These are phyloP conservation scores for Chloranthus sessilifolius DNA, from an alignment of 164 flowering plant genomes.

Conservation along the genomic window DNA sequence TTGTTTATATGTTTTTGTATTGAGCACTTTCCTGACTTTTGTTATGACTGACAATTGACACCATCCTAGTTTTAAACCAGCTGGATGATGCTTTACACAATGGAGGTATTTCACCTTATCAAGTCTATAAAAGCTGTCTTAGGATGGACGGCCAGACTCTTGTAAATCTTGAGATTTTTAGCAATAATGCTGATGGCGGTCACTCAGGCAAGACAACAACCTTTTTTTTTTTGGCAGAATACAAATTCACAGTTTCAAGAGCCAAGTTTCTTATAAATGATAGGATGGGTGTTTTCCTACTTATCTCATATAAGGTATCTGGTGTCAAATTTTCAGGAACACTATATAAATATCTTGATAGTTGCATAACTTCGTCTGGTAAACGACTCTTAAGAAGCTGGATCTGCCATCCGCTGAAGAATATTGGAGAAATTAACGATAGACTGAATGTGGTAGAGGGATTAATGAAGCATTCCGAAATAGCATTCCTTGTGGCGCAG, in stretches of 20 bases:
- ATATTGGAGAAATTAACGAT: slow-evolving; percentile 54
- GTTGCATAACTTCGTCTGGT: slow-evolving; percentile 73
- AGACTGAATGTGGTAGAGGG: slow-evolving; percentile 79
- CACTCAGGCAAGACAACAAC: slow-evolving; percentile 46
- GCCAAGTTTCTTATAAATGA: no score
- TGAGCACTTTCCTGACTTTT: not conserved
- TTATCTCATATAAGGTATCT: no score
- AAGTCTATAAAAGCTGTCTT: slow-evolving; percentile 71
- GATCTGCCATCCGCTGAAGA: slow-evolving; percentile 92
- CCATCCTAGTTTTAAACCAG: slow-evolving; percentile 28
- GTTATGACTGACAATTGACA: slow-evolving; percentile 9
- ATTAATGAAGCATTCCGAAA: slow-evolving; percentile 46
- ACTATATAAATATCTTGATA: slow-evolving; percentile 72
- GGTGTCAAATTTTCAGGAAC: slow-evolving; percentile 87
- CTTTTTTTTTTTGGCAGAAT: no score
- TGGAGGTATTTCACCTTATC: slow-evolving; percentile 73
- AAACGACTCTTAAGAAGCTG: slow-evolving; percentile 83
- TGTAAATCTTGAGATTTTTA: slow-evolving; percentile 84
- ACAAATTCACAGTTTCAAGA: slow-evolving; percentile 2
- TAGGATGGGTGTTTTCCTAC: no score
- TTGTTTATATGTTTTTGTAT: slow-evolving; percentile 7
- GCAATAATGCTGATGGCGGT: slow-evolving; percentile 85
- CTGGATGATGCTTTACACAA: slow-evolving; percentile 66
- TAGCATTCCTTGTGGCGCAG: slow-evolving; percentile 40
- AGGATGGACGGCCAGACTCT: slow-evolving; percentile 96